These are phyloP conservation scores for Clavispora phyllophila DNA, from an alignment of 805 yeast genomes.

Conservation along the genomic window DNA sequence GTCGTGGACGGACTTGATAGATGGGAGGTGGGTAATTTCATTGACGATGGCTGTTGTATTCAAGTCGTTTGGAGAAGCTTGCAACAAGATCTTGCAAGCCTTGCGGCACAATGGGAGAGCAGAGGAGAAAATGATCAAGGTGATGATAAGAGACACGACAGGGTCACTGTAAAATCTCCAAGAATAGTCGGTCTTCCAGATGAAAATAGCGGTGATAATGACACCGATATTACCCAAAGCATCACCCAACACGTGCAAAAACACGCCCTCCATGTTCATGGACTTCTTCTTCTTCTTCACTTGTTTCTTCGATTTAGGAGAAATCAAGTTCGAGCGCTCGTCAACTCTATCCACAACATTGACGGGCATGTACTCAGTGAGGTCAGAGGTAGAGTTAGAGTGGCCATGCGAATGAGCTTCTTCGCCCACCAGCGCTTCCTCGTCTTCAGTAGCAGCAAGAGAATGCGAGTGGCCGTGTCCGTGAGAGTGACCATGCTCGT, in stretches of 20 bases:
- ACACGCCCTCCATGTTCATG: slow-evolving; percentile 97
- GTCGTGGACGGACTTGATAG: slow-evolving; percentile 85
- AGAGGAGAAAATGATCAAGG: slow-evolving; percentile 81
- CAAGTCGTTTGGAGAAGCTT: slow-evolving; percentile 86
- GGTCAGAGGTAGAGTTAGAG: slow-evolving; percentile 34
- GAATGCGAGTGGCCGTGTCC: slow-evolving; percentile 30
- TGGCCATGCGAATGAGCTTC: slow-evolving; percentile 7
- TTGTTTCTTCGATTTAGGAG: slow-evolving; percentile 8
- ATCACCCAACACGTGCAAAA: slow-evolving; percentile 91
- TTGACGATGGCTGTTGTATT: slow-evolving; percentile 69
- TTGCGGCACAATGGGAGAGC: slow-evolving; percentile 87
- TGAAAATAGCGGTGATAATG: slow-evolving; percentile 79
- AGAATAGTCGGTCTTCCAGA: slow-evolving; percentile 86
- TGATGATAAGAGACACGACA: slow-evolving; percentile 74
- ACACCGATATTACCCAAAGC: slow-evolving; percentile 96
- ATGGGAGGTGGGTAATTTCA: slow-evolving; percentile 62
- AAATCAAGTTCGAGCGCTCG: slow-evolving; percentile 32
- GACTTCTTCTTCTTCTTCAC: slow-evolving; percentile 45
- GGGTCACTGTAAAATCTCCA: slow-evolving; percentile 92
- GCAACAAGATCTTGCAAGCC: slow-evolving; percentile 81
- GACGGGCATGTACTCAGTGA: slow-evolving; percentile 41
- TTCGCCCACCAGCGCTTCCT: slow-evolving; percentile 3
- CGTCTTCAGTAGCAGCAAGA: neutral
- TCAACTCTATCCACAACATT: slow-evolving; percentile 38
- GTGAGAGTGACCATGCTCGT: slow-evolving; percentile 55